A percentile compares a stretch with the other conserved stretches of the same genome.
phyloP scores from a whole-genome alignment of 352 stramenopile species.

The Pythium utonaiense region DNA sequence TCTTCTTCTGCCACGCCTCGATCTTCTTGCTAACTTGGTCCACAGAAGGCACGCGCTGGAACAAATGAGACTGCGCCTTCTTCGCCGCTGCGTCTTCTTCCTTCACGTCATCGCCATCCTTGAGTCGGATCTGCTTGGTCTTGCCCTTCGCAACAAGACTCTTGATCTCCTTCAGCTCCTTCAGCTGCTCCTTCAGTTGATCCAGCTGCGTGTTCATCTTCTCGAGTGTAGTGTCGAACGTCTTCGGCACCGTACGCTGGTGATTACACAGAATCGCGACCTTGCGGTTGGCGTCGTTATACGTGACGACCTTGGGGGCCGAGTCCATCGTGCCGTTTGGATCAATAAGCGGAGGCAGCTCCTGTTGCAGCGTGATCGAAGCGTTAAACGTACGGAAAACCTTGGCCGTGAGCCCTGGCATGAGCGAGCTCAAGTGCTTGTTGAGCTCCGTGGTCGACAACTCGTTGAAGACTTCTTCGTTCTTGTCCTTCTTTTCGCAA shows the following conservation, averaged over 20 bases:
- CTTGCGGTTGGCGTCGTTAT: slow-evolving; percentile 99
- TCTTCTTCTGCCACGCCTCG: slow-evolving; percentile 93
- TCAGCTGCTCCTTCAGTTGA: slow-evolving; percentile 93
- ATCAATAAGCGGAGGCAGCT: slow-evolving; percentile 82
- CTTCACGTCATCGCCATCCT: slow-evolving; percentile 76
- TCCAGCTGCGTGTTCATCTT: slow-evolving; percentile 93
- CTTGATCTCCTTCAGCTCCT: slow-evolving; percentile 94
- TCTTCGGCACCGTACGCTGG: slow-evolving; percentile 98
- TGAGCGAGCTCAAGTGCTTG: slow-evolving; percentile 97
- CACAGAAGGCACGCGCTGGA: slow-evolving; percentile 86
- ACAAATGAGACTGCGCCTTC: slow-evolving; percentile 94
- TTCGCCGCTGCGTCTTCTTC: slow-evolving; percentile 84
- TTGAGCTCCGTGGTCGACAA: slow-evolving; percentile 97
- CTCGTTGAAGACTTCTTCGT: slow-evolving; percentile 98
- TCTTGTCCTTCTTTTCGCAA: slow-evolving; percentile 93
- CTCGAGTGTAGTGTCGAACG: slow-evolving; percentile 92
- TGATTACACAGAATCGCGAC: slow-evolving; percentile 99
- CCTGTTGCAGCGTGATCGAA: slow-evolving; percentile 97
- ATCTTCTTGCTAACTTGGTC: slow-evolving; percentile 96
- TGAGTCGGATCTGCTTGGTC: slow-evolving; percentile 87
- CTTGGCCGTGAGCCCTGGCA: slow-evolving; percentile 99
- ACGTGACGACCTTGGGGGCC: slow-evolving; percentile 94
- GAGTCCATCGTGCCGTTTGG: slow-evolving; percentile 60
- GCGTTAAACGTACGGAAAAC: slow-evolving; percentile 99
- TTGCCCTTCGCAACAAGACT: slow-evolving; percentile 86